Percentiles rank a stretch among this genome's conserved stretches.
Conservation (phyloP, 495 filamentous ascomycete genomes). For the Penicillium parvum region DNA sequence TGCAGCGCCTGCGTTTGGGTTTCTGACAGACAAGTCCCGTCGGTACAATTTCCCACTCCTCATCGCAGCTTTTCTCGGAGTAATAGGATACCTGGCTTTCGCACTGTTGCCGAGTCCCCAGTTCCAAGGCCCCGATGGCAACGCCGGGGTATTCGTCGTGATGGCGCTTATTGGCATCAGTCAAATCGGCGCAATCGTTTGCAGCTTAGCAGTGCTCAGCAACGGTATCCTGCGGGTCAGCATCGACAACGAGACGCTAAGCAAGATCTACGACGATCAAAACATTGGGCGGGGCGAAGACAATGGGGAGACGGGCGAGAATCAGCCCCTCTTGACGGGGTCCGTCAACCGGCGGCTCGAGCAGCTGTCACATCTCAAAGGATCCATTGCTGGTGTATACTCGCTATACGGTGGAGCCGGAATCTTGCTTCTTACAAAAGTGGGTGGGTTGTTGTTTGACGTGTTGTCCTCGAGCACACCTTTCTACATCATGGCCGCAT, state of each 20-base stretch:
- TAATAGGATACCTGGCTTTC: conserved; percentile 72
- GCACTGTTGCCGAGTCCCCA: conserved; percentile 67
- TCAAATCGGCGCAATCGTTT: conserved; percentile 94
- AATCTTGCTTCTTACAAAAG: conserved; percentile 85
- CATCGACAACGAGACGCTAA: conserved; percentile 32
- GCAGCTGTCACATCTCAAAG: conserved; percentile 62
- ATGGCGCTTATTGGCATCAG: conserved; percentile 77
- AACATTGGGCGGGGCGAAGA: conserved; percentile 7
- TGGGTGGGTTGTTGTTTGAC: conserved; percentile 86
- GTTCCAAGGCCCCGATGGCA: conserved; percentile 53
- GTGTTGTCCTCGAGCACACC: conserved; percentile 62
- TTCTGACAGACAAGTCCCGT: conserved; percentile 57
- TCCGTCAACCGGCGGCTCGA: conserved; percentile 20
- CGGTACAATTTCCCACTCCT: conserved; percentile 70
- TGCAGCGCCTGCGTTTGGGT: conserved; percentile 83
- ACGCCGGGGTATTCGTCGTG: conserved; percentile 63
- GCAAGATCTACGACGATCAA: conserved; percentile 28
- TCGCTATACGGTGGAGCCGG: conserved; percentile 86
- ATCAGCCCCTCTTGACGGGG: conserved; percentile 29
- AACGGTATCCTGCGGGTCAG: conserved; percentile 60
- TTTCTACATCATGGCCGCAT: conserved; percentile 87
- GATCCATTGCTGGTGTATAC: conserved; percentile 90
- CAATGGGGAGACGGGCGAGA: conserved; percentile 24
- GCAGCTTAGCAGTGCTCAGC: conserved; percentile 79
- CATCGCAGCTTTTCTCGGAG: conserved; percentile 62